phyloP scores from a whole-genome alignment of 2,329 filamentous ascomycete species.

The Neofusicoccum sp. region DNA sequence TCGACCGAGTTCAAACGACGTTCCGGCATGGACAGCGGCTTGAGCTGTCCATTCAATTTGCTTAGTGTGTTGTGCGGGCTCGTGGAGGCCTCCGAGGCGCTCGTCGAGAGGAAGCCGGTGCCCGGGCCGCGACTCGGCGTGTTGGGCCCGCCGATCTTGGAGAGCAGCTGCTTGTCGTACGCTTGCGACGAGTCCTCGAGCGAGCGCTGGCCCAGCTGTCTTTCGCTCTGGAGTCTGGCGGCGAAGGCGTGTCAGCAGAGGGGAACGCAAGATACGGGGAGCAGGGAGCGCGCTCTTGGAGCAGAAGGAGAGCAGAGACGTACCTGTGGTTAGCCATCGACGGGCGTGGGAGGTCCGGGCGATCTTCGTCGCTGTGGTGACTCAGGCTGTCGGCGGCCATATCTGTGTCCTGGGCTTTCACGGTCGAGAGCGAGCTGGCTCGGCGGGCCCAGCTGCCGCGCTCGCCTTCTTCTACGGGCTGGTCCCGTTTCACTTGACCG shows the following conservation, averaged over 20 bases:
- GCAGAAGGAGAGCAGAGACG: neutral
- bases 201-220: conserved; percentile 57
- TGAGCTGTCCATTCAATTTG: conserved; percentile 44
- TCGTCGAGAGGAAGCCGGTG: conserved; percentile 31
- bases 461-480: conserved; percentile 28
- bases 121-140: conserved; percentile 50
- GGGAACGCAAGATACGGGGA: neutral
- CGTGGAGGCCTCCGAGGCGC: conserved; percentile 34
- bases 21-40: conserved; percentile 47
- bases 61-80: conserved; percentile 38
- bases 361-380: conserved; percentile 38
- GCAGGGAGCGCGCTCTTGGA: neutral
- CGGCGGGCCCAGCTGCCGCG: conserved; percentile 31
- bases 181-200: conserved; percentile 59
- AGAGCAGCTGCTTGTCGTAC: conserved; percentile 62
- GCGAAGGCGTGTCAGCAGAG: neutral
- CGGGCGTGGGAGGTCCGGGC: conserved; percentile 32
- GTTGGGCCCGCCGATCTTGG: conserved; percentile 60
- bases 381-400: conserved; percentile 35
- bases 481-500: conserved; percentile 21
- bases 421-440: conserved; percentile 40
- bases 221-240: conserved; percentile 57
- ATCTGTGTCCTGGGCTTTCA: conserved; percentile 36
- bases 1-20: conserved; percentile 37
- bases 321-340: conserved; percentile 45